These are phyloP conservation scores for Globisporangium orthogonon DNA, from an alignment of 352 stramenopile genomes.

Conservation along the genomic window DNA sequence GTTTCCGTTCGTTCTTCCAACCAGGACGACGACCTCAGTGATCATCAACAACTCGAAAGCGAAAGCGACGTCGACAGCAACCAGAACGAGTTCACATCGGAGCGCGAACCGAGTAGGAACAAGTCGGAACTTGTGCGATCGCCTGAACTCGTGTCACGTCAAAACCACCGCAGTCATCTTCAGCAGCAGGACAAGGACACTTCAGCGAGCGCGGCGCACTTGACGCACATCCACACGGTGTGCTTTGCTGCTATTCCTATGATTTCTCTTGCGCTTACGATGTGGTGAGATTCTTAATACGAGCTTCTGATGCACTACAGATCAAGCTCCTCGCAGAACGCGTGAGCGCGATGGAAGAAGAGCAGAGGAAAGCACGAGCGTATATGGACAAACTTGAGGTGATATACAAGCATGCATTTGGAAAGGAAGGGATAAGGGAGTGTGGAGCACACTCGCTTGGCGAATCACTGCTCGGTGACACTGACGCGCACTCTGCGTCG, in stretches of 20 bases:
- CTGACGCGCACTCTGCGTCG: neutral
- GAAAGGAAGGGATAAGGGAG: neutral
- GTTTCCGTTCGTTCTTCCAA: neutral
- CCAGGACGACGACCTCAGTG: constrained; percentile 11
- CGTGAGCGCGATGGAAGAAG: constrained; percentile 39
- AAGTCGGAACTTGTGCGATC: too few species aligned
- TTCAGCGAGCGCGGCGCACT: constrained; percentile 8
- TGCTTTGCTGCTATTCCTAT: neutral
- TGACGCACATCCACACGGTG: constrained; percentile 39
- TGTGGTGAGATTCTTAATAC: constrained; percentile 1
- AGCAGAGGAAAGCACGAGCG: constrained; percentile 26
- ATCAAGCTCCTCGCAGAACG: constrained; percentile 53
- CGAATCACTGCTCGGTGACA: neutral
- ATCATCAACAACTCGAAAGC: neutral
- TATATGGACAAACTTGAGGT: constrained; percentile 45
- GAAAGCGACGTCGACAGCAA: constrained; percentile 1
- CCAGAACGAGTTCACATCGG: constrained; percentile 3
- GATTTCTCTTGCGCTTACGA: neutral
- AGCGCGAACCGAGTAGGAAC: neutral
- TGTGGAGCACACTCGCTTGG: neutral
- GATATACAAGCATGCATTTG: constrained; percentile 1
- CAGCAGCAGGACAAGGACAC: constrained; percentile 4
- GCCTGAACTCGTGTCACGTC: neutral
- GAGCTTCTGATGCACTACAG: constrained; percentile 13
- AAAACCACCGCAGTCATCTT: neutral